These are phyloP conservation scores for Purpureocillium lavendulum DNA, from an alignment of 2,329 filamentous ascomycete species.

Conservation along the genomic window DNA sequence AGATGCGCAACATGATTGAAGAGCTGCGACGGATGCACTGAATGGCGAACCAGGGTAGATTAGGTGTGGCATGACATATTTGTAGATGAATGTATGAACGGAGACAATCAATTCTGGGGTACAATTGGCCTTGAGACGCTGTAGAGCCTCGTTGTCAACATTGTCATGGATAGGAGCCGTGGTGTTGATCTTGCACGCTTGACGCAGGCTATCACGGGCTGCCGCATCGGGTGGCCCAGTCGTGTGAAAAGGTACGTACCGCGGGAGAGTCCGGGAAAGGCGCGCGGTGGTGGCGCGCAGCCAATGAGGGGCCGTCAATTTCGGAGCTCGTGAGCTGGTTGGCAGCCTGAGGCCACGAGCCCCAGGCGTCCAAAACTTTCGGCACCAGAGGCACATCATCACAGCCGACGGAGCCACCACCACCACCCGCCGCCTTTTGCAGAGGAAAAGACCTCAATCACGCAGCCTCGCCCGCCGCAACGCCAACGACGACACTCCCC, in stretches of 20 bases:
- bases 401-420: conserved; percentile 15
- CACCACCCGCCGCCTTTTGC: conserved; percentile 7
- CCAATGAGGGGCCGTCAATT: conserved; percentile 42
- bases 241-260: conserved; percentile 7
- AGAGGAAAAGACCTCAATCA: conserved; percentile 41
- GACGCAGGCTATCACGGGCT: neutral
- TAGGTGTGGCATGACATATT: too few species aligned
- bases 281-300: conserved; percentile 6
- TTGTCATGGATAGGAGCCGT: too few species aligned
- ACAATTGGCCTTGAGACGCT: neutral
- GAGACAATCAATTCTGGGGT: too few species aligned
- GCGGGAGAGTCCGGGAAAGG: conserved; percentile 21
- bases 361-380: conserved; percentile 29
- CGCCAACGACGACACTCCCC: conserved; percentile 13
- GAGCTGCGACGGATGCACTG: conserved; percentile 55
- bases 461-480: conserved; percentile 18
- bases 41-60: too few species aligned
- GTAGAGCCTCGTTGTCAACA: too few species aligned
- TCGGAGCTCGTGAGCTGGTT: conserved; percentile 27
- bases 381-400: conserved; percentile 27
- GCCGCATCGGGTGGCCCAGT: neutral
- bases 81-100: too few species aligned
- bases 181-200: too few species aligned
- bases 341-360: conserved; percentile 34
- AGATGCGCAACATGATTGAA: conserved; percentile 55